phyloP scores from a whole-genome alignment of 441 rosid genomes.

The Corymbia calophylla region DNA sequence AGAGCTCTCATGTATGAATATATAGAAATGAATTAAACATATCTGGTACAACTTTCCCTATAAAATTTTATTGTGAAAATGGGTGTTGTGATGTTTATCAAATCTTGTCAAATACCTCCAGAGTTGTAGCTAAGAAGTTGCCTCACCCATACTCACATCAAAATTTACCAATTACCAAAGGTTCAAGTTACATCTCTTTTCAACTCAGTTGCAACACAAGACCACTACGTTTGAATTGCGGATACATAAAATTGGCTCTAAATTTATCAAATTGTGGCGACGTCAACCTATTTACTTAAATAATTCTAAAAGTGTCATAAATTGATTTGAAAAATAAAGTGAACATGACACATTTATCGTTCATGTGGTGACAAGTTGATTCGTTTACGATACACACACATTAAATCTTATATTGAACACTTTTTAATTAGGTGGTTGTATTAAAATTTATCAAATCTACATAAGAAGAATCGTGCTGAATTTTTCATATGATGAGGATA shows the following conservation, averaged over 20 bases:
- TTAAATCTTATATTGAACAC: neutral
- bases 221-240: neutral
- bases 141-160: neutral
- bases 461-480: neutral
- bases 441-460: neutral
- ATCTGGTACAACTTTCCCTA: neutral
- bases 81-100: neutral
- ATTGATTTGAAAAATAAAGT: too few relatives aligned
- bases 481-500: neutral
- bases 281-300: neutral
- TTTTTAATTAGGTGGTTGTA: neutral
- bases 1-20: neutral
- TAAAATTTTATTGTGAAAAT: too few relatives aligned
- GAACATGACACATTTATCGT: neutral
- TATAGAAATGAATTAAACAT: too few relatives aligned
- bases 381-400: accelerated
- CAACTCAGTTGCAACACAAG: neutral
- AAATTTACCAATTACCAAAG: neutral
- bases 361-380: neutral
- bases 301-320: neutral
- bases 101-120: neutral
- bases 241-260: neutral
- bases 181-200: too few relatives aligned
- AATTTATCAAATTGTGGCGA: neutral
- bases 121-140: neutral